Conservation (phyloP, 1,284 basidiomycete genomes). For the Lentinula novae-zelandiae region DNA sequence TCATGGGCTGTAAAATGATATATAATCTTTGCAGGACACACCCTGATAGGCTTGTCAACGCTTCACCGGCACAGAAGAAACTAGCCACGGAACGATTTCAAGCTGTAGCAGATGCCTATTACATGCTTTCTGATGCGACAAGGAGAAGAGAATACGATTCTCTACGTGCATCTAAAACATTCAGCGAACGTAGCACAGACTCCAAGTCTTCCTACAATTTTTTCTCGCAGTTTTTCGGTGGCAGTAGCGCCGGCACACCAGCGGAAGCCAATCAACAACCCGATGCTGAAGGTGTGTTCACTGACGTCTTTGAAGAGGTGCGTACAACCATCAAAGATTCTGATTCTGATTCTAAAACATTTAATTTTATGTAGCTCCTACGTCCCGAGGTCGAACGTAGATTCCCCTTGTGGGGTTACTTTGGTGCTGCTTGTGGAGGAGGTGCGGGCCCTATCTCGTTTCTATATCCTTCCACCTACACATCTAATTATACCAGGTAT, state of each 20-base stretch:
- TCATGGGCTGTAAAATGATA: conserved; percentile 14
- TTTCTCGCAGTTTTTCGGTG: conserved; percentile 68
- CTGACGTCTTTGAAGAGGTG: conserved; percentile 89
- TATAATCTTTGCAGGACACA: conserved; percentile 58
- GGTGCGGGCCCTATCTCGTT: conserved; percentile 62
- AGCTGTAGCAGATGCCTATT: conserved; percentile 94
- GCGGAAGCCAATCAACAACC: conserved; percentile 43
- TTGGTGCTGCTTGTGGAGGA: conserved; percentile 70
- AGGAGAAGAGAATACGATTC: conserved; percentile 81
- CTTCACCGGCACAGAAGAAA: conserved; percentile 66
- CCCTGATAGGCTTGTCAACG: conserved; percentile 84
- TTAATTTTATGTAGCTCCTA: conserved; percentile 46
- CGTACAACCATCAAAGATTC: conserved; percentile 14
- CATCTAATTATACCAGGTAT: conserved; percentile 50
- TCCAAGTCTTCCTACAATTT: conserved; percentile 70
- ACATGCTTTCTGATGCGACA: conserved; percentile 83
- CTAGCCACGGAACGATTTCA: conserved; percentile 82
- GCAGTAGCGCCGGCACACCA: conserved; percentile 27
- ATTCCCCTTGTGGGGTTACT: conserved; percentile 71
- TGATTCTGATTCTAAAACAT: background rate
- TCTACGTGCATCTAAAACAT: conserved; percentile 53
- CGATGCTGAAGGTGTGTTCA: conserved; percentile 79
- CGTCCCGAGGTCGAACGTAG: conserved; percentile 73
- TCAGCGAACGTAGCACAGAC: conserved; percentile 49
- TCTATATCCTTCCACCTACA: conserved; percentile 77